Conservation (phyloP, 139 green algal species). For the Closterium sp. region DNA sequence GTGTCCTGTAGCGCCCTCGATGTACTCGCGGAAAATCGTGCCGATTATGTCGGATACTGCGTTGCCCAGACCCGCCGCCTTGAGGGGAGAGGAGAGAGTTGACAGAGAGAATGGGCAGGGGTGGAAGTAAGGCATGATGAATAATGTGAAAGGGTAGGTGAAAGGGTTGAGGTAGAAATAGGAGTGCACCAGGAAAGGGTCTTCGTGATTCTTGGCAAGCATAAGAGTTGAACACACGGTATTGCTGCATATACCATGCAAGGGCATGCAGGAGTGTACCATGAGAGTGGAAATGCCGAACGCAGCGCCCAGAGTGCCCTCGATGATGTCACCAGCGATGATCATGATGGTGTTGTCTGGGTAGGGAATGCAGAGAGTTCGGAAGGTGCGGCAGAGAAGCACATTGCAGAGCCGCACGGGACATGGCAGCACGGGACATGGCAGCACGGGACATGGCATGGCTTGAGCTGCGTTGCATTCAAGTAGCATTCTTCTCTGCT, state of each 20-base stretch:
- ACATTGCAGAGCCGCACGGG: too few relatives aligned
- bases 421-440: too few relatives aligned
- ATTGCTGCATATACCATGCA: too few relatives aligned
- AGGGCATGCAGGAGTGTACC: neutral
- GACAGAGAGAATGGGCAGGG: neutral
- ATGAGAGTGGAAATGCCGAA: constrained; percentile 9
- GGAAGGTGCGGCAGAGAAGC: too few relatives aligned
- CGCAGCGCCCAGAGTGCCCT: neutral
- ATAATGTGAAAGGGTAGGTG: neutral
- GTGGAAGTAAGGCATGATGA: neutral
- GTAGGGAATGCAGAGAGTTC: too few relatives aligned
- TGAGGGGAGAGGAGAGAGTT: neutral
- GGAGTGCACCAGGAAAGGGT: too few relatives aligned
- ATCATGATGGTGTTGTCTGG: constrained; percentile 28
- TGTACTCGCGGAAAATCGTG: neutral
- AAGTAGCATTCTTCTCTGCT: too few relatives aligned
- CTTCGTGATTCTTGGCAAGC: too few relatives aligned
- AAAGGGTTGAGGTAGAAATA: neutral
- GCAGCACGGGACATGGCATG: too few relatives aligned
- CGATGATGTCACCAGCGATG: constrained; percentile 7
- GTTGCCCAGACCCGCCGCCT: constrained; percentile 16
- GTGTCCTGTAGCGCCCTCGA: neutral
- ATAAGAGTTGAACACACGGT: too few relatives aligned
- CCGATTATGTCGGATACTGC: neutral
- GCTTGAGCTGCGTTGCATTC: too few relatives aligned